Evolutionary conservation across 306 rosid genomes (phyloP), one percentile per base, ranked within the genome.

Genomic region (Ziziphus jujuba): DNA sequence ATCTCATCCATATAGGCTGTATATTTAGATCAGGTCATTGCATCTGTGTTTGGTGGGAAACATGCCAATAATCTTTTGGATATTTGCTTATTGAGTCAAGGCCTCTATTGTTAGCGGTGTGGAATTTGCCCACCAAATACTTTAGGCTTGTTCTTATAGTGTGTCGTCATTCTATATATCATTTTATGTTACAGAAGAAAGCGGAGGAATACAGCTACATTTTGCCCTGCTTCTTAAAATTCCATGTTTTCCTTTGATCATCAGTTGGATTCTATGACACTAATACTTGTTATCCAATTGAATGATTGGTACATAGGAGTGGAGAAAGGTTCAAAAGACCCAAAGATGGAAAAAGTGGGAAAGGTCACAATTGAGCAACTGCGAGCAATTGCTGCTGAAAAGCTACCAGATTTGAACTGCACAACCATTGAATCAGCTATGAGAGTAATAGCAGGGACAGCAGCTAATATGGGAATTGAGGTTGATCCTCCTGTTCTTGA

Each of bases 381-480:
- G 84, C 88, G 88, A 10, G 21, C 89, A 45, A 88, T 93, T 57
- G 99, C 97, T n/a, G 31, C 81, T 21, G 97, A 93, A 68, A 93
- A 93, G 96, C 73, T 93, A 25, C 99, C 97, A 3, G 99, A 93
- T 79, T 84, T 93, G 81, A 93, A 90, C 67, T 93, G 97, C 89
- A 28, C 92, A 7, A 88, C 58, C 43, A 75, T 88, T 7, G 99
- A 93, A 79, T 90, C 99, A 6, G 96, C 97, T 40, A 88, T 93
- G 97, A 90, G 99, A 82, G 82, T 93, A 54, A 93, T 93, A 76
- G 97, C 97, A 9, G 99, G 99, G 47, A 93, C 99, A 9, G 97
- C 99, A 13, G 99, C 97, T 56, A 93, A 93, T 79, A 90, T 93
- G 99, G 99, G 99, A 77, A 93, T 93, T 25, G 99, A 90, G 6